Evolutionary conservation across 306 rosid species (phyloP).

Genomic region (Vigna nakashimae): DNA sequence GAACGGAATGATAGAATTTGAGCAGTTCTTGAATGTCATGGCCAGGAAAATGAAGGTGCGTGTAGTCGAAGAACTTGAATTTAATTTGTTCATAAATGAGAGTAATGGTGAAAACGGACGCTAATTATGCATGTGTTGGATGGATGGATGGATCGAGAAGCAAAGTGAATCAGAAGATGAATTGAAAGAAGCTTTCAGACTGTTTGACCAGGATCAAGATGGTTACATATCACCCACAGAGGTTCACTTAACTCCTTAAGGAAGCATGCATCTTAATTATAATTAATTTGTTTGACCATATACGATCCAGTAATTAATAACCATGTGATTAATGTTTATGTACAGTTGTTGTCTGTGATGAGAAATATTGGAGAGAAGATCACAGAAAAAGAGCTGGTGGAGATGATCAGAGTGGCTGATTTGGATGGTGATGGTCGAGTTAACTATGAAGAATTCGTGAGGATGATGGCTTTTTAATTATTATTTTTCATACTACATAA

Average conservation of each 20-base stretch:
- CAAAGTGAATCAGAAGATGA: constrained; percentile 65
- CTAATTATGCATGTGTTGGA: constrained; percentile 6
- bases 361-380: constrained; percentile 57
- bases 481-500: background rate
- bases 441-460: constrained; percentile 67
- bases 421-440: constrained; percentile 74
- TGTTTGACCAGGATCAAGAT: constrained; percentile 73
- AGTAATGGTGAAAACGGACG: background rate
- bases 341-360: constrained; percentile 67
- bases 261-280: background rate
- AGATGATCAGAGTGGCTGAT: constrained; percentile 77
- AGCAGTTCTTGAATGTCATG: constrained; percentile 75
- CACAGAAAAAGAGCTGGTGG: constrained; percentile 67
- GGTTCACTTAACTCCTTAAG: constrained; percentile 41
- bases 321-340: background rate
- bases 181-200: constrained; percentile 65
- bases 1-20: constrained; percentile 67
- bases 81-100: background rate
- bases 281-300: background rate
- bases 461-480: constrained; percentile 61
- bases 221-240: constrained; percentile 76
- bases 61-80: background rate
- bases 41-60: constrained; percentile 65
- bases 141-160: constrained; percentile 39
- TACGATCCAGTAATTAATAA: background rate